Evolutionary conservation across 345 rosid species (phyloP).

Genomic region (Viola odorata): DNA sequence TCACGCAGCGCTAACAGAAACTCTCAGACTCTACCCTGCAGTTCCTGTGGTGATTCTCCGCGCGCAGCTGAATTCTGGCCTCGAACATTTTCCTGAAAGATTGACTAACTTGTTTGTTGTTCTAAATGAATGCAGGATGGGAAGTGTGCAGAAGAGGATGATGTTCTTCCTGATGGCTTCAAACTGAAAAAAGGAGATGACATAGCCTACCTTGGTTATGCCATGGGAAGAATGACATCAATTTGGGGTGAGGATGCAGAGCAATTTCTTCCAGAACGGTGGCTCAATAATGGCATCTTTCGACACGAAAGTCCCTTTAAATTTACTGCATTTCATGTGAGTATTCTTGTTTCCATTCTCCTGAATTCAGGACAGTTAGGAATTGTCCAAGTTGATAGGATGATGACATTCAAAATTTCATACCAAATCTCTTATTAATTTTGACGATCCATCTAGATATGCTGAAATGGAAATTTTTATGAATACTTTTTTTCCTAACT

Average conservation of each 20-base stretch:
- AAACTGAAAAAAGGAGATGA: conserved; percentile 33
- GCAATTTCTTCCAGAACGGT: conserved; percentile 34
- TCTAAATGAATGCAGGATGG: conserved; percentile 21
- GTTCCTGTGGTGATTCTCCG: conserved; percentile 33
- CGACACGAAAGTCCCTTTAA: conserved; percentile 33
- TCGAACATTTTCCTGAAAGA: background rate
- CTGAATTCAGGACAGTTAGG: background rate
- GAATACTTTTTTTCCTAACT: background rate
- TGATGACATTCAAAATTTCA: too few species aligned
- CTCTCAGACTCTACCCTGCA: conserved; percentile 41
- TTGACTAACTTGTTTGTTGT: background rate
- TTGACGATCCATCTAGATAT: background rate
- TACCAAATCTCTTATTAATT: too few species aligned
- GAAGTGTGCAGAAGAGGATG: conserved; percentile 27
- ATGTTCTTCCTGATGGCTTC: conserved; percentile 37
- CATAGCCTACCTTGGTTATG: conserved; percentile 23
- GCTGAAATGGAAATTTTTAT: background rate
- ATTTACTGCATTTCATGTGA: conserved; percentile 37
- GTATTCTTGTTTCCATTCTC: background rate
- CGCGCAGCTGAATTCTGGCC: background rate
- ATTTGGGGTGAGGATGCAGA: conserved; percentile 40
- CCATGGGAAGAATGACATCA: conserved; percentile 38
- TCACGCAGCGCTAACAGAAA: conserved; percentile 32
- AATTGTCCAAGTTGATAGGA: too few species aligned
- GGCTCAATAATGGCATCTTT: conserved; percentile 33